Evolutionary conservation across 495 filamentous ascomycete genomes (phyloP).

Genomic region (Parmelia sp.): DNA sequence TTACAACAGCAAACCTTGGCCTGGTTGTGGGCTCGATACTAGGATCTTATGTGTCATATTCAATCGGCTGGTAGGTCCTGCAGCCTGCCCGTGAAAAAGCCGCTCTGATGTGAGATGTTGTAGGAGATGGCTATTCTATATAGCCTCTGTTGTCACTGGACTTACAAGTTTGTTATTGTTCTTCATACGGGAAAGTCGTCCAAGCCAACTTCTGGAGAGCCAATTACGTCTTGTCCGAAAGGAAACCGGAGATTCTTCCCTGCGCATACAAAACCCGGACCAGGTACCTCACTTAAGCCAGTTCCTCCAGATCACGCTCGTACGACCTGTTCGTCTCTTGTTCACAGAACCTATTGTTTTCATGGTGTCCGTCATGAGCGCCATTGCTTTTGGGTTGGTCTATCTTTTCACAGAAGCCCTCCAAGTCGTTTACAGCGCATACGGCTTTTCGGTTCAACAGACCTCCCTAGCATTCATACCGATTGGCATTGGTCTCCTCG

Average conservation of each 20-base stretch:
- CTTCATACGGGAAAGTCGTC: conserved; percentile 41
- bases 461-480: conserved; percentile 44
- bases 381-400: conserved; percentile 44
- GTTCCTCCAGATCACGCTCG: conserved; percentile 39
- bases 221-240: conserved; percentile 32
- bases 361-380: conserved; percentile 40
- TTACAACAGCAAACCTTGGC: conserved; percentile 39
- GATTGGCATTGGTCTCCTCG: conserved; percentile 38
- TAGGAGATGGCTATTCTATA: background rate
- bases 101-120: too few species aligned
- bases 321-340: conserved; percentile 41
- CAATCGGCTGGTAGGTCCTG: conserved; percentile 34
- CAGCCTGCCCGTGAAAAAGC: too few species aligned
- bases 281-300: conserved; percentile 34
- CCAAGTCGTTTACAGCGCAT: conserved; percentile 38
- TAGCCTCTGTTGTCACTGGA: background rate
- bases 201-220: conserved; percentile 35
- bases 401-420: conserved; percentile 51
- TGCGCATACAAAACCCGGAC: conserved; percentile 37
- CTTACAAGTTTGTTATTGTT: background rate
- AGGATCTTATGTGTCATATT: conserved; percentile 13
- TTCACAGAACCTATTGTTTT: conserved; percentile 47
- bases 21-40: conserved; percentile 37
- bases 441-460: conserved; percentile 35
- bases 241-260: conserved; percentile 26